Base-by-base conservation (phyloP, 1,284 basidiomycete genomes). In the Bondarzewia mesenterica region DNA sequence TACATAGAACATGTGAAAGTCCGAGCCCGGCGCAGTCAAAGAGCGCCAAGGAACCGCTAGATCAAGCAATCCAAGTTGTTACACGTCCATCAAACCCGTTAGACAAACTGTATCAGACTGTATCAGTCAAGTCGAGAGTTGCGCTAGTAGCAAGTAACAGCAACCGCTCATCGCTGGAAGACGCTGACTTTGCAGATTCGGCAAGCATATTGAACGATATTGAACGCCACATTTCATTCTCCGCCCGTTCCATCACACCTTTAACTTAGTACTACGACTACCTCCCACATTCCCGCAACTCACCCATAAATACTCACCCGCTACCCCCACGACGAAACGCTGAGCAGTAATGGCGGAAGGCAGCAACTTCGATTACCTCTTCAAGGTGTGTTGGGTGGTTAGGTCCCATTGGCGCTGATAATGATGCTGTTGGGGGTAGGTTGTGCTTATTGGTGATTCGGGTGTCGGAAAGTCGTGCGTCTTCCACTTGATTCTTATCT, bases 381-480 rank as follows among this genome's bases (percentile, higher is more conserved):
- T 95, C 85, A 95, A 96, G 80, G 92, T 92, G 20, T 25, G 72
- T 66, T 7, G 3, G 32, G 7, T 40, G 29, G 27, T 5, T 36
- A 8, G 47, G 8, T 10, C 29, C 27, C 48, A 51, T 37, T 44
- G 22, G 26, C 29, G 8, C 5, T 37, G 15, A 15, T 18, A 18
- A 18, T 37, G 36, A 47, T 26, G 47, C 48, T 26, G 43, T 53
- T 49, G n/a, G n/a, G n/a, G n/a, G n/a, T 40, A 95, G 91, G 89
- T 95, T 58, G 94, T 98, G 57, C 82, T 98, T 58, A 98, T 98
- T 75, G 95, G 96, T 64, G 95, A 99, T 72, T 96, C 93, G 57
- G 96, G 95, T 60, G 95, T 98, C 65, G 95, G 95, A 68, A 99
- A 99, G 81, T 97, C 85, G 85, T 89, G 70, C 63, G 85, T 82